Evolutionary conservation across 2,329 filamentous ascomycete genomes (phyloP), one percentile per base, ranked within the genome.

Genomic region (Ceratocystis destructans): DNA sequence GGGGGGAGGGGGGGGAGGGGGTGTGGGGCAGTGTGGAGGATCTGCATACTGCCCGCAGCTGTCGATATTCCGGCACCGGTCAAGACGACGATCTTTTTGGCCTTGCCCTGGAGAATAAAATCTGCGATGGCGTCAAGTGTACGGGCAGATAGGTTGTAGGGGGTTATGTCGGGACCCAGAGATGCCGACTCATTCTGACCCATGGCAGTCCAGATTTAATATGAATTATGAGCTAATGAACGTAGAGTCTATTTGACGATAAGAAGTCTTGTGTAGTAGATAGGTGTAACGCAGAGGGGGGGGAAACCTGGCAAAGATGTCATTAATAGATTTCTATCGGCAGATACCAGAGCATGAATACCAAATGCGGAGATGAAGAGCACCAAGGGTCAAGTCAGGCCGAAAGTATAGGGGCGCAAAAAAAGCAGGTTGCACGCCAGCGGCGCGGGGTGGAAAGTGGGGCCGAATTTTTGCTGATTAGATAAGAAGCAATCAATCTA

Each of bases 11-110:
- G n/a, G n/a, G n/a, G n/a, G n/a, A n/a, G n/a, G n/a, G n/a, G n/a
- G n/a, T n/a, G n/a, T n/a, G n/a, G n/a, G n/a, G n/a, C n/a, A n/a
- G n/a, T n/a, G n/a, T n/a, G 22, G 22, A 1, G 22, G 22, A 22
- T 62, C 20, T 33, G 73, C 79, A 65, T 75, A 84, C 82, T 87
- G 67, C 85, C 85, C 66, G 84, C 84, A 8, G 83, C 82, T 0
- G 89, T 93, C 37, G 87, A 90, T 70, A 96, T 95, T 61, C 93
- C 93, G 12, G 93, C 92, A 67, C 93, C 93, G 1, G 89, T 91
- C 84, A 97, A 85, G 69, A 96, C 88, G 28, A 96, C 90, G 67
- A 99, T 88, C 62, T 82, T 82, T 71, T 82, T 82, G 44, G 82
- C 85, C 62, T 81, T 75, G 59, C 86, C 88, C 71, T 85, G 80